These are phyloP conservation scores for Sungouiella thailandica DNA, from an alignment of 805 yeast genomes.

Conservation along the genomic window DNA sequence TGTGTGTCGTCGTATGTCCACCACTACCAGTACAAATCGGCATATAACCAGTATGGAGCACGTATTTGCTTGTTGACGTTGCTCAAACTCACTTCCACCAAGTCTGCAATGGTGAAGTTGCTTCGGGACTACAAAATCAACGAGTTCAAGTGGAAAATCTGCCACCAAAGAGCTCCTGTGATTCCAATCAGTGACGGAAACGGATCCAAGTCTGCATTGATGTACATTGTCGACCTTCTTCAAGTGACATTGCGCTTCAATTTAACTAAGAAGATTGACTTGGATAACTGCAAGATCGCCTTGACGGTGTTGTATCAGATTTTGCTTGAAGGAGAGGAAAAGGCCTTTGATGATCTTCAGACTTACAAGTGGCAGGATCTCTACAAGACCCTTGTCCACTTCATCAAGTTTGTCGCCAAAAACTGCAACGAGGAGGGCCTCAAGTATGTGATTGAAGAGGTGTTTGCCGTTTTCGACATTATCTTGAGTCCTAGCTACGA, in stretches of 20 bases:
- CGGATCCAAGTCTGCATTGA: constrained; percentile 22
- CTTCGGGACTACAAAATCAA: constrained; percentile 16
- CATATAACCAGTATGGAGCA: constrained; percentile 19
- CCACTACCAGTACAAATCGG: constrained; percentile 33
- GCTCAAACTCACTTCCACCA: constrained; percentile 20
- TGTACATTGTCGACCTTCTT: constrained; percentile 17
- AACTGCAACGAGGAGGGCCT: constrained; percentile 14
- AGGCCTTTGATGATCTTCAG: constrained; percentile 12
- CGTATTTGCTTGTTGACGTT: constrained; percentile 24
- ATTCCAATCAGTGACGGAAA: constrained; percentile 18
- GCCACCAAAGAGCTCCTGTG: constrained; percentile 35
- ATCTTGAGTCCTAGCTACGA: constrained; percentile 16
- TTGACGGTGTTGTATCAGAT: constrained; percentile 23
- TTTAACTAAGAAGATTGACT: constrained; percentile 30
- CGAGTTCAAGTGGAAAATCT: constrained; percentile 38
- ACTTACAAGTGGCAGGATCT: constrained; percentile 35
- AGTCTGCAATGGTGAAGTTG: constrained; percentile 1
- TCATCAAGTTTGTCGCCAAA: constrained; percentile 23
- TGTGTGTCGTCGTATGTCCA: constrained; percentile 33
- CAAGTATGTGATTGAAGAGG: constrained; percentile 15
- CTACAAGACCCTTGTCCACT: constrained; percentile 22
- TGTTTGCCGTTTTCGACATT: constrained; percentile 11
- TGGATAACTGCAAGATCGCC: constrained; percentile 26
- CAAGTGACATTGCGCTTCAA: constrained; percentile 28
- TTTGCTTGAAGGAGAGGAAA: constrained; percentile 13